Evolutionary conservation across 1,284 basidiomycete genomes (phyloP), one percentile per base, ranked within the genome.

Genomic region (Afroboletus lepidellus): DNA sequence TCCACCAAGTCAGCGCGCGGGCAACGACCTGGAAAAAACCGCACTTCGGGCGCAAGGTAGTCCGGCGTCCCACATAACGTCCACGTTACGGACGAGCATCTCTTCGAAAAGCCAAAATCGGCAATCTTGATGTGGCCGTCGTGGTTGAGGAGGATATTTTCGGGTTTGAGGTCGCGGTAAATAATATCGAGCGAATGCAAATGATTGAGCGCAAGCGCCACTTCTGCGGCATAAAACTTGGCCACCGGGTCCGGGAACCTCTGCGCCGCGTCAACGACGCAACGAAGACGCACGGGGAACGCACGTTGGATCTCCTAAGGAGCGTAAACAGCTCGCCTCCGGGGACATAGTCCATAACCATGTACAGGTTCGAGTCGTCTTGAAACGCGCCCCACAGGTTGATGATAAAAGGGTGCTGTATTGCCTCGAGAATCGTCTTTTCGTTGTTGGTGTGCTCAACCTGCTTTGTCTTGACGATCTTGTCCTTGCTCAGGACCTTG

Each of bases 261-360:
- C 90, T 98, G 49, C 39, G 29, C 30, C 23, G 36, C 51, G 18
- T 60, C 41, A 55, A 39, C 49, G 24, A 45, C n/a, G 51, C 23
- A 49, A 16, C 8, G 45, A 52, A 16, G 24, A 21, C 18, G 32
- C 34, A 20, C 9, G 52, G 41, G 51, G 23, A 42, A 75, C 83
- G 60, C 47, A 94, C 94, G 70, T 91, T 92, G 46, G 91, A 94
- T 73, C 93, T 82, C 55, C 94, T 81, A 54, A 98, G 72, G 41
- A 97, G 81, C 42, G 90, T 92, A 69, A 99, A 99, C 8, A 99
- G 77, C 72, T 99, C 96, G 18, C 96, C 96, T 20, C 96, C 96
- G 0, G 94, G 93, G 5, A 99, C 96, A 69, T 98, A 99, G 74
- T 99, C 97, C 96, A 99, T 98, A 53, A 99, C 95, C 94, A 99